Base-by-base conservation (phyloP, 192 early-diverging fungal species). In the Kappamyces sp. region DNA sequence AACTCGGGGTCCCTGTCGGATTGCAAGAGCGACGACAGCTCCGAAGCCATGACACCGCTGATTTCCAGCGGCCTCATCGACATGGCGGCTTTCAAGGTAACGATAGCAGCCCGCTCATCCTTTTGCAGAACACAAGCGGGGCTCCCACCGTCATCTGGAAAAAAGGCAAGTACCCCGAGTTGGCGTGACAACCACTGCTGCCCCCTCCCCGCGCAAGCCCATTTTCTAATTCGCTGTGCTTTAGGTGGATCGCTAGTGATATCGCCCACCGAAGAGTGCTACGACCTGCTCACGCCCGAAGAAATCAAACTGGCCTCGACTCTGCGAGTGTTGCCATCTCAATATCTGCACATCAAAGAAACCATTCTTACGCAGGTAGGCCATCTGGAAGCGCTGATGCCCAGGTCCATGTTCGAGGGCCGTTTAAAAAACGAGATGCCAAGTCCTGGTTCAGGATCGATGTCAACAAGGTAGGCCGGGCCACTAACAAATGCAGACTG, bases 381-480 rank as follows among this genome's bases (percentile, higher is more conserved):
- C n/a, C n/a, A n/a, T n/a, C n/a, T n/a, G n/a, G n/a, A n/a, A n/a
- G n/a, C n/a, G n/a, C n/a, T n/a, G n/a, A n/a, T n/a, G n/a, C n/a
- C n/a, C n/a, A n/a, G n/a, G 75, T 82, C 5, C 63, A 62, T 3
- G 68, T 76, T 15, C 57, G 54, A 63, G 74, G 75, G 2, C 71
- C 79, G 0, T 94, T 94, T 66, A 85, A 86, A 55, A 96, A 96
- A 67, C 82, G 87, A 47, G 91, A 93, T 67, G 94, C 94, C 4
- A 90, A 96, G 76, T 84, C 85, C 48, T 74, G 91, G 60, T 91
- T 86, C 55, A 79, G 88, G 37, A 87, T 96, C 22, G 94, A 96
- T 64, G 94, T 96, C 61, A 96, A 96, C 78, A 96, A 96, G 68
- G 58, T 59, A 29, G 42, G 9, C 41, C 14, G 59, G 29, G 5